Evolutionary conservation across 768 basidiomycete species (phyloP).

Genomic region (Naganishia vaughanmartiniae): DNA sequence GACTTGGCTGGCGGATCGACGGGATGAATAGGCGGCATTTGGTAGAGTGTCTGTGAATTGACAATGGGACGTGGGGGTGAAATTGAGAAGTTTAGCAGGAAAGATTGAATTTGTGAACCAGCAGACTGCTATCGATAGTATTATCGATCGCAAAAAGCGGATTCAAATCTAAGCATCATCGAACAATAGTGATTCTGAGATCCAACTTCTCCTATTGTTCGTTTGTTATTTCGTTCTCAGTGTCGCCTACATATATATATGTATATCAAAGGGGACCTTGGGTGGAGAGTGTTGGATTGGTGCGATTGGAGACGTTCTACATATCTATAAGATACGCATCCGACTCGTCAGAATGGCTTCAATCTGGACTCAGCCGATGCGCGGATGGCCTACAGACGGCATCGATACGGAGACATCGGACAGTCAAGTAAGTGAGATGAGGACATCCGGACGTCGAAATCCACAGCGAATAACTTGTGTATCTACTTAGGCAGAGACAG

Average conservation of each 20-base stretch:
- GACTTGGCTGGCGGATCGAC: not conserved
- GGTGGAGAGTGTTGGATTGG: too few species aligned
- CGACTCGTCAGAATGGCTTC: constrained; percentile 24
- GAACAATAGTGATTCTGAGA: too few species aligned
- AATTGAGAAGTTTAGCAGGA: too few species aligned
- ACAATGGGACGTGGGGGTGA: too few species aligned
- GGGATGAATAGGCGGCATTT: constrained; percentile 10
- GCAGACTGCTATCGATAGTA: not conserved
- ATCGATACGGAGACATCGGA: constrained; percentile 65
- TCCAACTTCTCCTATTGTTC: too few species aligned
- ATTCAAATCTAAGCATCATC: too few species aligned
- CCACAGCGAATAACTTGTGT: constrained; percentile 42
- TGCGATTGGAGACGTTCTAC: too few species aligned
- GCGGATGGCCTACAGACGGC: constrained; percentile 58
- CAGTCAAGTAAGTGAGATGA: constrained; percentile 31
- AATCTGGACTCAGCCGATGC: constrained; percentile 31
- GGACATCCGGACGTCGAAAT: not conserved
- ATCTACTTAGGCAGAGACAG: constrained; percentile 13
- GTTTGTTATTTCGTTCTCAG: too few species aligned
- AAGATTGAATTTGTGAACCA: not conserved
- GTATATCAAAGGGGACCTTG: too few species aligned
- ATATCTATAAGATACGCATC: not conserved
- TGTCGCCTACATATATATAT: too few species aligned
- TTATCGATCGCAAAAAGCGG: too few species aligned
- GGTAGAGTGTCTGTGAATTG: not conserved